phyloP scores from a whole-genome alignment of 805 yeast species.

The Ogataea polymorpha region DNA sequence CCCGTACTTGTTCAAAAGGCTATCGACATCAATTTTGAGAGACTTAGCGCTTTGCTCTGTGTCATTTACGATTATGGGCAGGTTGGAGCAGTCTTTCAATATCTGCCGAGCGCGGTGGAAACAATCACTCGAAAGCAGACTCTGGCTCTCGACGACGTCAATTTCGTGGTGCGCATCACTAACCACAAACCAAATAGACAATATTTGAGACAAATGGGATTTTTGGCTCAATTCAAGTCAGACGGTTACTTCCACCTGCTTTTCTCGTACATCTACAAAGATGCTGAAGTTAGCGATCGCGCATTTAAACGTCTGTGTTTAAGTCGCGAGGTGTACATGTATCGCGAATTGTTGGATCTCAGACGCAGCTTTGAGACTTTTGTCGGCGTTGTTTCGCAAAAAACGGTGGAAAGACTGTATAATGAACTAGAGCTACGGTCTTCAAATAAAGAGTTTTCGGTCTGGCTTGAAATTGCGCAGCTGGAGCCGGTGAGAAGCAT shows the following conservation, averaged over 20 bases:
- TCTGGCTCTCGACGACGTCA: background rate
- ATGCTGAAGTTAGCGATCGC: background rate
- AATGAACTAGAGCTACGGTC: background rate
- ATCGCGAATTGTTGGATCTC: slow-evolving; percentile 7
- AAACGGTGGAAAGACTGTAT: background rate
- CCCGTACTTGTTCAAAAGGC: background rate
- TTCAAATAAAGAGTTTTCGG: background rate
- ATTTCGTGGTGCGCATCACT: background rate
- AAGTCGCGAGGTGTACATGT: background rate
- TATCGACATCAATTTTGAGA: background rate
- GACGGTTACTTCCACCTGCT: background rate
- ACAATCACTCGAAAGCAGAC: background rate
- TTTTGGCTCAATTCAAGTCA: background rate
- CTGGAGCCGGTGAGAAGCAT: background rate
- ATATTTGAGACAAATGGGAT: background rate
- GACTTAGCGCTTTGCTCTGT: background rate
- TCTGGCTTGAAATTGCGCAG: background rate
- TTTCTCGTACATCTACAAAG: slow-evolving; percentile 1
- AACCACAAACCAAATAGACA: background rate
- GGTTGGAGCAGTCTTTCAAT: too few relatives aligned
- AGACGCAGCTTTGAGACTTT: slow-evolving; percentile 1
- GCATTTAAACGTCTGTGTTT: background rate
- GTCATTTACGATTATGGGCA: background rate
- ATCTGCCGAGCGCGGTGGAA: background rate
- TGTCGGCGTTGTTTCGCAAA: background rate